Evolutionary conservation across 2,329 filamentous ascomycete species (phyloP).

Genomic region (Ceratocystis harringtonii): DNA sequence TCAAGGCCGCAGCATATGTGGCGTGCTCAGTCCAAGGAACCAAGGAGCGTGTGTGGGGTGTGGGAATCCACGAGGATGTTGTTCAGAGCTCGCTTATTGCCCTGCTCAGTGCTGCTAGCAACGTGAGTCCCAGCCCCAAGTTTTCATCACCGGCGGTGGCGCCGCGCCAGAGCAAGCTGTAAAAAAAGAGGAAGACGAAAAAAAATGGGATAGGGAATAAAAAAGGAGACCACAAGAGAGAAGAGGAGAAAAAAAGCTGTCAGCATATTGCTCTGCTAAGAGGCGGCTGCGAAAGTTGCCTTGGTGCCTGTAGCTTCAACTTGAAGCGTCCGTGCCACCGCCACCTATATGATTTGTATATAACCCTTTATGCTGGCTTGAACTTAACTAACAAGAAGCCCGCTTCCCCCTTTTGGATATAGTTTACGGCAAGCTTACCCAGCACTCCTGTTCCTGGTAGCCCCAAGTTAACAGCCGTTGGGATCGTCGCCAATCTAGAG

Average conservation of each 20-base stretch:
- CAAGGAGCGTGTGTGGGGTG: slow-evolving; percentile 68
- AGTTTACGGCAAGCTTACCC: slow-evolving; percentile 14
- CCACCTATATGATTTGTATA: slow-evolving; percentile 1
- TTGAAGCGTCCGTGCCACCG: background rate
- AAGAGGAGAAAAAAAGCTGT: background rate
- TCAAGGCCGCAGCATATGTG: slow-evolving; percentile 92
- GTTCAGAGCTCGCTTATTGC: slow-evolving; percentile 81
- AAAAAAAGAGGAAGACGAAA: background rate
- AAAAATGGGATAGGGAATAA: background rate
- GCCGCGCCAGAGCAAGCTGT: slow-evolving; percentile 19
- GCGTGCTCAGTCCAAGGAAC: slow-evolving; percentile 61
- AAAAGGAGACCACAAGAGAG: background rate
- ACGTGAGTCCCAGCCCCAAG: slow-evolving; percentile 42
- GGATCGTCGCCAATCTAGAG: slow-evolving; percentile 18
- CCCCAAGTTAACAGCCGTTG: slow-evolving; percentile 8
- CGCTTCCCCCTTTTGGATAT: background rate
- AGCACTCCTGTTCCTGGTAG: slow-evolving; percentile 9
- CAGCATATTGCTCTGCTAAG: background rate
- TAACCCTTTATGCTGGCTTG: background rate
- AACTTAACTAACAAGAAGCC: background rate
- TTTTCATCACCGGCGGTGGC: slow-evolving; percentile 9
- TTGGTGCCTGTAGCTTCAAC: background rate
- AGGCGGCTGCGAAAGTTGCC: background rate
- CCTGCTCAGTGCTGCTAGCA: slow-evolving; percentile 69
- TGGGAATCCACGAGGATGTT: slow-evolving; percentile 84